Conservation (phyloP, 2,329 filamentous ascomycete species). For the Hirsutella minnesotensis region DNA sequence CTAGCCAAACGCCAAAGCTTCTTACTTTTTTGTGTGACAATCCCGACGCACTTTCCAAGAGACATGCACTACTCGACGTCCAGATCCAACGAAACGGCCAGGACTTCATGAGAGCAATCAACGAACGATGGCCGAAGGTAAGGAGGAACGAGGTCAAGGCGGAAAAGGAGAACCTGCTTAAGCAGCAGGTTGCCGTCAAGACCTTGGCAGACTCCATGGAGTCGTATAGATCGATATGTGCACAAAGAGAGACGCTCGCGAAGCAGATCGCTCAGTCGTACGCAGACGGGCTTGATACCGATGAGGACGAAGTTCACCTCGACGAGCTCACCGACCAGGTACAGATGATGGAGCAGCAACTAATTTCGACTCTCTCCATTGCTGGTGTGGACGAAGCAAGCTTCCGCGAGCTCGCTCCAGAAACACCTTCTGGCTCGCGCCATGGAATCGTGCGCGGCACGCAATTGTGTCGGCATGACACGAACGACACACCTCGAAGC, state of each 20-base stretch:
- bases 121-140: conserved; percentile 31
- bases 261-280: conserved; percentile 37
- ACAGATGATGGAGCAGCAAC: conserved; percentile 27
- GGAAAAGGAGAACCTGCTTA: conserved; percentile 35
- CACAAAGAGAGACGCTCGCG: conserved; percentile 33
- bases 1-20: conserved; percentile 15
- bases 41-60: conserved; percentile 19
- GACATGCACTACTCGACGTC: conserved; percentile 25
- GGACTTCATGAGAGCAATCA: conserved; percentile 34
- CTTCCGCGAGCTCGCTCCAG: background rate
- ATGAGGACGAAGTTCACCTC: conserved; percentile 36
- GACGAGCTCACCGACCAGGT: conserved; percentile 35
- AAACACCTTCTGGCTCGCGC: conserved; percentile 1
- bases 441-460: conserved; percentile 30
- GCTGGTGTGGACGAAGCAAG: conserved; percentile 30
- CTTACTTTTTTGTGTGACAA: conserved; percentile 18
- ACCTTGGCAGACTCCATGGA: conserved; percentile 28
- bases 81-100: conserved; percentile 34
- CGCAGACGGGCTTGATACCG: conserved; percentile 36
- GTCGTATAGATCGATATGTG: conserved; percentile 27
- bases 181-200: conserved; percentile 32
- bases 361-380: conserved; percentile 29
- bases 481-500: conserved; percentile 19
- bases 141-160: conserved; percentile 34
- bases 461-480: conserved; percentile 21